These are phyloP conservation scores for Scheffersomyces titani DNA, from an alignment of 1,139 yeast genomes.

Conservation along the genomic window DNA sequence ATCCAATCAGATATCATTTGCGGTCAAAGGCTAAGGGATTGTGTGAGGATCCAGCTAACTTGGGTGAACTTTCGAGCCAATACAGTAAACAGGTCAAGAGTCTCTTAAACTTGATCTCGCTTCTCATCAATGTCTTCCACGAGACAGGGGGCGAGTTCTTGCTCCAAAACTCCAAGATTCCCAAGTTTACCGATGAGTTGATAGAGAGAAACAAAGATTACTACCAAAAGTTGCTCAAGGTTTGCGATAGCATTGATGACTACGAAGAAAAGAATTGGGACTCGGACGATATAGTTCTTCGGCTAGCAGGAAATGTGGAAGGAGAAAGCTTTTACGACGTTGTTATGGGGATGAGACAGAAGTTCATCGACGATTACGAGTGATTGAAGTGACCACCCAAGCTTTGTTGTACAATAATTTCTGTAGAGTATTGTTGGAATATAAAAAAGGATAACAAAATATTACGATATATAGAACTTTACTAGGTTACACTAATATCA, in stretches of 20 bases:
- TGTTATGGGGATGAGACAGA: conserved; percentile 30
- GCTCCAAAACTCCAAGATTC: conserved; percentile 45
- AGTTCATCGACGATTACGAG: conserved; percentile 30
- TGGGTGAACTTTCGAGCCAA: conserved; percentile 34
- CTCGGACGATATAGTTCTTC: conserved; percentile 38
- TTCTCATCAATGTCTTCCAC: conserved; percentile 30
- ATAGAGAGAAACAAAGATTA: conserved; percentile 21
- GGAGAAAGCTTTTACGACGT: conserved; percentile 19
- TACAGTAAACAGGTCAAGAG: conserved; percentile 20
- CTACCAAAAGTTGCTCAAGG: conserved; percentile 23
- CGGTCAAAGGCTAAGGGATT: conserved; percentile 43
- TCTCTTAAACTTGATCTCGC: conserved; percentile 32
- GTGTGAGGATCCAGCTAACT: conserved; percentile 36
- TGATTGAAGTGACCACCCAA: not conserved
- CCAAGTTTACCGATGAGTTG: conserved; percentile 33
- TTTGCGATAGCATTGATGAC: conserved; percentile 25
- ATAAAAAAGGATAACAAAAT: not conserved
- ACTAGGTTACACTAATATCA: not conserved
- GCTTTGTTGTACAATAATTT: not conserved
- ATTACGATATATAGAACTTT: not conserved
- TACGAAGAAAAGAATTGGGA: conserved; percentile 45
- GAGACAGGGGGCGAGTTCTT: conserved; percentile 41
- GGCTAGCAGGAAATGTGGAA: conserved; percentile 23
- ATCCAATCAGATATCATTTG: conserved; percentile 53
- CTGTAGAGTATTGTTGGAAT: not conserved